Evolutionary conservation across 208 protist species (phyloP), one percentile per base, ranked within the genome.

Genomic region (Leptomonas pyrrhocoris): DNA sequence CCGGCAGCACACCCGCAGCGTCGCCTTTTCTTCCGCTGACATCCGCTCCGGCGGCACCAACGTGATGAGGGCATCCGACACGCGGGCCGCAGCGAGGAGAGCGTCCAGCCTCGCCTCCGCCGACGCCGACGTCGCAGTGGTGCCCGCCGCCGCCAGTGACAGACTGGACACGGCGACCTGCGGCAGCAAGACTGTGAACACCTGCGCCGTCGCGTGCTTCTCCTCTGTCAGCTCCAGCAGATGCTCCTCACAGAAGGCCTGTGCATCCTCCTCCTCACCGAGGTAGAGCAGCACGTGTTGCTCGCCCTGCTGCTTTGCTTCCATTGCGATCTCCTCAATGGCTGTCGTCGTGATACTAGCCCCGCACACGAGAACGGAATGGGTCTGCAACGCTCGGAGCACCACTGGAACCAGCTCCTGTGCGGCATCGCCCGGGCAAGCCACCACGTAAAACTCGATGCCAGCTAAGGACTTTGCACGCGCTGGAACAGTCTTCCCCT

Each of bases 61-160:
- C n/a, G 74, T 74, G 8, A 84, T 25, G 12, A 91, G 58, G 16
- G 70, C 85, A 48, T 88, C 83, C 2, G 79, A 78, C n/a, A 81
- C 60, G 16, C 66, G 70, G n/a, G 77, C 77, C 18, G 60, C 77
- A 30, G 69, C 56, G 19, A 86, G 56, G 57, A 88, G 70, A 4
- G 45, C 34, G 9, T 79, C 72, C 43, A 79, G 49, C 16, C 23
- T 40, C 27, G 43, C 31, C 54, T 76, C 71, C 18, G 31, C 61
- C 45, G 38, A 69, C n/a, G 57, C 30, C 2, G 58, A 42, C 7
- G 57, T 19, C n/a, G 38, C 21, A 28, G 31, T n/a, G n/a, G n/a
- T n/a, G n/a, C n/a, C n/a, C n/a, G n/a, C n/a, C n/a, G n/a, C 58
- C 19, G 4, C 7, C 5, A 56, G 21, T 13, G 49, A 36, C 23